Base-by-base conservation (phyloP, 306 rosid species). In the Malus asiatica region DNA sequence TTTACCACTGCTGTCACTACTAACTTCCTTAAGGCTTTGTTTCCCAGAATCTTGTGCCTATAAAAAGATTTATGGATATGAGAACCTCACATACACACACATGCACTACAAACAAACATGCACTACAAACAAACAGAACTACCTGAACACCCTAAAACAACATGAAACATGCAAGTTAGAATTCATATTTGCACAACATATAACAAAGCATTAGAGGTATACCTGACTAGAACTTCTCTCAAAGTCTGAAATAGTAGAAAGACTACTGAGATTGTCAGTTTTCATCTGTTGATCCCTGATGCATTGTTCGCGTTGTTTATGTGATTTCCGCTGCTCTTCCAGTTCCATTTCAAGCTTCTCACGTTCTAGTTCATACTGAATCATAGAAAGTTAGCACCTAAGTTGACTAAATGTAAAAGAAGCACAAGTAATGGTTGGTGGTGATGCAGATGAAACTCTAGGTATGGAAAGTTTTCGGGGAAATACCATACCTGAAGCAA, bases 271-370 rank as follows among this genome's bases (percentile, higher is more conserved):
- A 78, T 78, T 83, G 77, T 80, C 93, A 78, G 83, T 79, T 86
- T 89, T 90, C 86, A 85, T 82, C 73, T 72, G 91, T 77, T 88
- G 91, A 80, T 89, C 91, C 71, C 81, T 80, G 66, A 90, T 81
- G 87, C 87, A 85, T 80, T 80, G 88, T 60, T 81, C 83, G 27
- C 92, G 91, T 66, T 86, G 85, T 74, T 83, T 84, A 23, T 79
- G 86, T 4, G 90, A 86, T 74, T 89, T 95, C 84, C 96, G 88
- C 86, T 92, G 93, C 88, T 90, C 93, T 88, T 92, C 84, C 55
- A 95, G 84, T 68, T 92, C 91, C 83, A 72, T 84, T 83, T 92
- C 93, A 77, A 95, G 91, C 82, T 90, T 90, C 84, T 92, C 98
- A 20, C 90, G 96, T 81, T 95, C 97, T 79, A 88, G 82, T 82